Percentiles rank a stretch among this genome's conserved stretches.
Evolutionary conservation across 2,329 filamentous ascomycete species (phyloP).

Genomic region (Fusarium brevicatenulatum): DNA sequence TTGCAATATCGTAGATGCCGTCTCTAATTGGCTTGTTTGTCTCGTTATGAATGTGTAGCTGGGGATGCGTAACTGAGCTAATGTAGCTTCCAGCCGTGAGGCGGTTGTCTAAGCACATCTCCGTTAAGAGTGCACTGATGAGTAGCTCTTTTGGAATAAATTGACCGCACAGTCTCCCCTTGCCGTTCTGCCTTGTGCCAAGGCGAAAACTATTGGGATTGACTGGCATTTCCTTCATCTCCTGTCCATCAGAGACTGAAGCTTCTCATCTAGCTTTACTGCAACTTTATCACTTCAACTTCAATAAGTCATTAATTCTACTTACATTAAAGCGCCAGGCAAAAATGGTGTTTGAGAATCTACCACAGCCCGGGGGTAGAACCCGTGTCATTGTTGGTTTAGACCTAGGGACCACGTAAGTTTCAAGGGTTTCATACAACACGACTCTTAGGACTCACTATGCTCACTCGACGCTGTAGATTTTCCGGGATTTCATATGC

Average conservation of each 20-base stretch:
- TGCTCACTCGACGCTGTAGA: background rate
- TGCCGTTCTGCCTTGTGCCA: background rate
- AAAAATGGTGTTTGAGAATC: too few relatives aligned
- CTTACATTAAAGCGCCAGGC: too few relatives aligned
- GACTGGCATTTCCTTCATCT: background rate
- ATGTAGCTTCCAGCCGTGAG: background rate
- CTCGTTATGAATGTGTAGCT: background rate
- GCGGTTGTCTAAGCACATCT: background rate
- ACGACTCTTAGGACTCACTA: rapidly evolving
- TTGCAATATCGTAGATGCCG: background rate
- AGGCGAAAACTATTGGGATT: background rate
- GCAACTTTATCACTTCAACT: background rate
- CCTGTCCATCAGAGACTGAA: too few relatives aligned
- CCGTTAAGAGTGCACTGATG: background rate
- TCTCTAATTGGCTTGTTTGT: background rate
- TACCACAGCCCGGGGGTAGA: background rate
- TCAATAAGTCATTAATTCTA: too few relatives aligned
- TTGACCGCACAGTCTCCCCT: background rate
- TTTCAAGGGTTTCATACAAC: background rate
- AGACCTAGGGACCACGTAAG: constrained; percentile 3
- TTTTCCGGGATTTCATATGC: background rate
- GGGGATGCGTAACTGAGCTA: background rate
- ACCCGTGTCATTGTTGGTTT: background rate
- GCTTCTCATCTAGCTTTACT: background rate
- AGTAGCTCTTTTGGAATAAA: background rate